Evolutionary conservation across 148 eudicot genomes (phyloP).

Genomic region (Diospyros lotus): DNA sequence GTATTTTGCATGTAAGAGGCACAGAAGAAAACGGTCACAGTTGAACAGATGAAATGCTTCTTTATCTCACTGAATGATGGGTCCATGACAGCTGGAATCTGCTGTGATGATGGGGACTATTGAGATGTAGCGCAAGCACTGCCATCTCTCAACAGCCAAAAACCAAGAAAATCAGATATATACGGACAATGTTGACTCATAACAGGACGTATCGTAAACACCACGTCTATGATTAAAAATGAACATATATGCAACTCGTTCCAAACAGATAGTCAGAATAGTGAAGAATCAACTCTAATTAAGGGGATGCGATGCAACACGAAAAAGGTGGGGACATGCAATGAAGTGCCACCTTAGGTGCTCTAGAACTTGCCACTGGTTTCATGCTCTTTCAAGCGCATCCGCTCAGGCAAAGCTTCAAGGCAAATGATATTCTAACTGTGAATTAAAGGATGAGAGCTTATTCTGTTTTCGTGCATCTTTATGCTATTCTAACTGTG

Average conservation of each 20-base stretch:
- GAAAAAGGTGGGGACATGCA: background rate
- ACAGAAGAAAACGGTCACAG: too few species aligned
- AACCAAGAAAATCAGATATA: background rate
- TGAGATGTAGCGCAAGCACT: conserved; percentile 6
- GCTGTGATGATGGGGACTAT: conserved; percentile 4
- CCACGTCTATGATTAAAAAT: background rate
- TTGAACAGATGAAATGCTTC: background rate
- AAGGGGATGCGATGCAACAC: background rate
- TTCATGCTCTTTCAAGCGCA: background rate
- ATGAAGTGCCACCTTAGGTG: background rate
- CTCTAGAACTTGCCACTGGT: background rate
- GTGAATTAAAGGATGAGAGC: background rate
- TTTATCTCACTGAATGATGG: background rate
- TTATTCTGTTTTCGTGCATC: too few species aligned
- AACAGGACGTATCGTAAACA: background rate
- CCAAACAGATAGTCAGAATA: background rate
- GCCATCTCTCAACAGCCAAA: background rate
- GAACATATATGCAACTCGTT: background rate
- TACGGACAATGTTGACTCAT: background rate
- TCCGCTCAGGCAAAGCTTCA: background rate
- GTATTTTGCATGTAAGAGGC: too few species aligned
- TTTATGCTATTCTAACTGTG: too few species aligned
- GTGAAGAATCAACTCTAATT: background rate
- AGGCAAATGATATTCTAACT: background rate
- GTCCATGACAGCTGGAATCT: conserved; percentile 11